These are phyloP conservation scores for Chalaropsis thielavioides DNA, from an alignment of 2,329 filamentous ascomycete genomes.

Conservation along the genomic window DNA sequence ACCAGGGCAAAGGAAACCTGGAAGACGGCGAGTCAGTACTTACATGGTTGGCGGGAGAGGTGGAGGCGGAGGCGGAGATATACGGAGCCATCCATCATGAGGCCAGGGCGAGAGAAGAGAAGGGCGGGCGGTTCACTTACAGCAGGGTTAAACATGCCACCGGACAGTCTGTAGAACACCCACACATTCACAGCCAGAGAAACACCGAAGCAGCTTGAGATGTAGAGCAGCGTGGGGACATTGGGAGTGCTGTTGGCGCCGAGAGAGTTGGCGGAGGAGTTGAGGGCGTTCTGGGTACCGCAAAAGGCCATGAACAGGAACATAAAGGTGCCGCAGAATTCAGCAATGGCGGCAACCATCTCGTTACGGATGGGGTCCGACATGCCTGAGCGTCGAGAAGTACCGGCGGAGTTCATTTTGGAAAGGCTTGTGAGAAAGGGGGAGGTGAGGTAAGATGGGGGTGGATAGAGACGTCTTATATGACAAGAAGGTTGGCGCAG, in stretches of 20 bases:
- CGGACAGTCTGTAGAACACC: constrained; percentile 41
- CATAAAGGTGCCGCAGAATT: constrained; percentile 40
- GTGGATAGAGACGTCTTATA: neutral
- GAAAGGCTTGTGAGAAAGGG: neutral
- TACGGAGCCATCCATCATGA: neutral
- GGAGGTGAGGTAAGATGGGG: neutral
- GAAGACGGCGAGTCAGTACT: neutral
- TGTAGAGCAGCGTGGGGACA: constrained; percentile 29
- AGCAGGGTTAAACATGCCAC: constrained; percentile 38
- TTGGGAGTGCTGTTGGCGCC: constrained; percentile 20
- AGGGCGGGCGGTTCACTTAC: constrained; percentile 24
- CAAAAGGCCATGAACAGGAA: constrained; percentile 34
- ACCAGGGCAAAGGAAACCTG: constrained; percentile 44
- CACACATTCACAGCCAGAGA: constrained; percentile 40
- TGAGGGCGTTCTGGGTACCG: constrained; percentile 24
- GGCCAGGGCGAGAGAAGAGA: neutral
- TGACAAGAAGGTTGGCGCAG: neutral
- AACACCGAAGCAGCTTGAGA: constrained; percentile 36
- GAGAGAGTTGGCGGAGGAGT: constrained; percentile 18
- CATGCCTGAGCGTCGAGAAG: constrained; percentile 9
- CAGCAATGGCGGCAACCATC: constrained; percentile 31
- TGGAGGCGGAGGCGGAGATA: neutral
- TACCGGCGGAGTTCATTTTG: neutral
- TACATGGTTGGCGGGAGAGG: too few relatives aligned
- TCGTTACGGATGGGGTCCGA: constrained; percentile 23